Conservation (phyloP, 139 green algal species). For the Haematococcus lacustris region DNA sequence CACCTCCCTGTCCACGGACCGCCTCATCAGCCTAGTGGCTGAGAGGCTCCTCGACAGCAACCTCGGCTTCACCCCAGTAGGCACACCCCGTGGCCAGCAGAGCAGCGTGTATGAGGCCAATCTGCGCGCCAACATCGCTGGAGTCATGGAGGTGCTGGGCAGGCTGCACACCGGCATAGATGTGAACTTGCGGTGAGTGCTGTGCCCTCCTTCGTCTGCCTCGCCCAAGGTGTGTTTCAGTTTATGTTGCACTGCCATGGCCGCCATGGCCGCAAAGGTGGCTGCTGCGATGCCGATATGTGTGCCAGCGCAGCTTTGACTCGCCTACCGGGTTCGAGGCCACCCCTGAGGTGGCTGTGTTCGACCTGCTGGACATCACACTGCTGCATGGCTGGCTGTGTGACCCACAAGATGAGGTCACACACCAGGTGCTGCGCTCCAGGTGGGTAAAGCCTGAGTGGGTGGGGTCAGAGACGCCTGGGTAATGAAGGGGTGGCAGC, state of each 20-base stretch:
- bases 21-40: slow-evolving; percentile 49
- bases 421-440: neutral
- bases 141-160: slow-evolving; percentile 31
- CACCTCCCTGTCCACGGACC: slow-evolving; percentile 5
- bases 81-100: no score
- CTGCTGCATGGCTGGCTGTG: slow-evolving; percentile 89
- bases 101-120: slow-evolving; percentile 9
- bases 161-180: slow-evolving; percentile 77
- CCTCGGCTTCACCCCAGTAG: no score
- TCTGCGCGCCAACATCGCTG: slow-evolving; percentile 29
- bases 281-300: no score
- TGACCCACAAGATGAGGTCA: slow-evolving; percentile 40
- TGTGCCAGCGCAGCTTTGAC: no score
- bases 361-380: slow-evolving; percentile 90
- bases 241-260: no score
- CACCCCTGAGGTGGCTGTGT: slow-evolving; percentile 72
- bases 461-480: no score
- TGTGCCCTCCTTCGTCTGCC: no score
- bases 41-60: slow-evolving; percentile 71
- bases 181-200: slow-evolving; percentile 65
- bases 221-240: no score
- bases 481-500: no score
- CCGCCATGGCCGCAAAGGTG: no score
- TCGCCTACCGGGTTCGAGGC: slow-evolving; percentile 27
- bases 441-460: no score